Evolutionary conservation across 2,329 filamentous ascomycete genomes (phyloP).

Genomic region (Simplicillium sp.): DNA sequence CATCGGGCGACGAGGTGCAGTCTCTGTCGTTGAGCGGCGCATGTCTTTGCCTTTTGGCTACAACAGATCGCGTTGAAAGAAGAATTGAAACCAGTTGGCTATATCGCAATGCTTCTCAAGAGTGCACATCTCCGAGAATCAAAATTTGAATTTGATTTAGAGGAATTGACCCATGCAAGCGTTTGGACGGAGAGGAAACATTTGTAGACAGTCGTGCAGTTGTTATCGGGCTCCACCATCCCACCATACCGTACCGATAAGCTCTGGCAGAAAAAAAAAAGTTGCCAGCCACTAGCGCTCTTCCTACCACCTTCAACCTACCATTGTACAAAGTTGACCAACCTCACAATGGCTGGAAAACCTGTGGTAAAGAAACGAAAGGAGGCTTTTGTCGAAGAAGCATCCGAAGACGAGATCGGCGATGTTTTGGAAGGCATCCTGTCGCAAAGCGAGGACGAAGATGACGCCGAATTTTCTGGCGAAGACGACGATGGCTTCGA

Average conservation of each 20-base stretch:
- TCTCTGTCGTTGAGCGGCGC: no score
- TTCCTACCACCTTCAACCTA: slow-evolving; percentile 6
- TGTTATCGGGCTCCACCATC: no score
- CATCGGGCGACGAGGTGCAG: no score
- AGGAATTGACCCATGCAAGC: no score
- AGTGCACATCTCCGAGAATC: no score
- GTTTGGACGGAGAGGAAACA: no score
- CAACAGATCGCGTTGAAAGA: no score
- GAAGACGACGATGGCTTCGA: slow-evolving; percentile 13
- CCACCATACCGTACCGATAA: slow-evolving; percentile 6
- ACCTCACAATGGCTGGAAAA: neutral
- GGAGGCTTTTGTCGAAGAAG: slow-evolving; percentile 44
- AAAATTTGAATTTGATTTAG: no score
- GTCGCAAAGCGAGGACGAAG: slow-evolving; percentile 42
- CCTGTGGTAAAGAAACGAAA: slow-evolving; percentile 49
- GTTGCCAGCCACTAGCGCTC: slow-evolving; percentile 1
- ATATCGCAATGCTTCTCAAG: no score
- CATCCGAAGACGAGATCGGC: slow-evolving; percentile 55
- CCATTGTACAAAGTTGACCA: neutral
- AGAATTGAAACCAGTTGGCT: no score
- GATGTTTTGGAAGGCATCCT: slow-evolving; percentile 44
- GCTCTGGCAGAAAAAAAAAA: slow-evolving; percentile 1
- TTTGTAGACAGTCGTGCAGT: no score
- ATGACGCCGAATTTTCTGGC: slow-evolving; percentile 24
- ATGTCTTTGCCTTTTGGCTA: no score